Percentiles rank a stretch among this genome's conserved stretches.
phyloP scores from a whole-genome alignment of 1,139 yeast genomes.

The Taphrina wiesneri region DNA sequence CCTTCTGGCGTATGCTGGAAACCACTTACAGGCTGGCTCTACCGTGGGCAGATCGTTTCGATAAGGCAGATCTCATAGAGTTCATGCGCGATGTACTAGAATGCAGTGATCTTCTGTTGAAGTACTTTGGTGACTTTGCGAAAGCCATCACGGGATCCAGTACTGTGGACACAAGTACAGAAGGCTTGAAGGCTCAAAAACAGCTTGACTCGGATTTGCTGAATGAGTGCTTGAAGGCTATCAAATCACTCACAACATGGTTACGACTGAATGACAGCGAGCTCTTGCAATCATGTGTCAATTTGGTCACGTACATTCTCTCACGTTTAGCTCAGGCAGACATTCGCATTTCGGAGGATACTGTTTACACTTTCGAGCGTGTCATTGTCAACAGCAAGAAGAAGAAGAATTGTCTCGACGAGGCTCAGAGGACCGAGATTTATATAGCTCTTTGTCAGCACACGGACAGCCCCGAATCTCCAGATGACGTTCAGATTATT shows the following conservation, averaged over 20 bases:
- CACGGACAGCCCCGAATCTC: conserved; percentile 21
- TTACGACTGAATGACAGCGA: conserved; percentile 76
- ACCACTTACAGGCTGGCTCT: conserved; percentile 69
- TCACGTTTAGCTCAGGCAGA: conserved; percentile 60
- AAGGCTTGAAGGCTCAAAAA: conserved; percentile 7
- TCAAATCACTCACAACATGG: conserved; percentile 52
- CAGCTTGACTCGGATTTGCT: conserved; percentile 43
- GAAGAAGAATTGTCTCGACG: conserved; percentile 54
- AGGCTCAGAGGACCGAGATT: conserved; percentile 41
- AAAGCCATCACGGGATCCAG: conserved; percentile 33
- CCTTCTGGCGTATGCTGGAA: conserved; percentile 69
- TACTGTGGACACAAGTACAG: not conserved
- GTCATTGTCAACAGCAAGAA: conserved; percentile 66
- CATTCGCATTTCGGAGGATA: conserved; percentile 53
- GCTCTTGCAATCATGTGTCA: conserved; percentile 71
- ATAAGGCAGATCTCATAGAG: conserved; percentile 62
- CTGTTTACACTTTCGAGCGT: conserved; percentile 59
- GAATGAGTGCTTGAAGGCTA: conserved; percentile 41
- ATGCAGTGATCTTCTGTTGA: conserved; percentile 66
- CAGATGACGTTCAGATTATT: conserved; percentile 7
- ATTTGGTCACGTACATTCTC: conserved; percentile 52
- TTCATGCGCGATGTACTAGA: conserved; percentile 87
- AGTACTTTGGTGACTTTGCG: conserved; percentile 61
- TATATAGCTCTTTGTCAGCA: conserved; percentile 38
- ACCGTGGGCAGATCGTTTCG: conserved; percentile 67